phyloP scores from a whole-genome alignment of 306 rosid genomes.

The Glycyrrhiza uralensis region DNA sequence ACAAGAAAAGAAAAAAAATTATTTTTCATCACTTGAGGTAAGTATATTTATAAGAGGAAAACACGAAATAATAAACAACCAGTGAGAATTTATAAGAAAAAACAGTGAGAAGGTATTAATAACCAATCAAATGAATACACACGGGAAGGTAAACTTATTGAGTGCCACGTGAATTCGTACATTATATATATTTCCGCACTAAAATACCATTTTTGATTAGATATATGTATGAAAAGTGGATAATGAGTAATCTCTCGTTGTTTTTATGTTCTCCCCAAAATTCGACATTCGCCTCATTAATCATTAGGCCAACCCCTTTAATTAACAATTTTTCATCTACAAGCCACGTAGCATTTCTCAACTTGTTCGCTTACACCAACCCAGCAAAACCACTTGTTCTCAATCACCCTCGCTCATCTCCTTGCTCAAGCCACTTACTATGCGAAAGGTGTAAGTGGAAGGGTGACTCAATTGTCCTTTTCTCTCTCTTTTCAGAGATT shows the following conservation, averaged over 20 bases:
- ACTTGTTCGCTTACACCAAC: neutral
- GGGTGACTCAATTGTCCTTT: neutral
- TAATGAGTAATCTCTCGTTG: neutral
- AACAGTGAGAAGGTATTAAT: no score
- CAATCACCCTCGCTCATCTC: neutral
- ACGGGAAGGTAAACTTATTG: no score
- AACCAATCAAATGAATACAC: no score
- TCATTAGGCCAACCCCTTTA: neutral
- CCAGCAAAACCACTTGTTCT: neutral
- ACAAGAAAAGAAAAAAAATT: no score
- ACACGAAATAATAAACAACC: no score
- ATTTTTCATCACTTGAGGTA: no score
- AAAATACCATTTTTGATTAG: no score
- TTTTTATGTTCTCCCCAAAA: neutral
- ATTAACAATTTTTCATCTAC: neutral
- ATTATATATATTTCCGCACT: no score
- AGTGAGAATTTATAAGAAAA: no score
- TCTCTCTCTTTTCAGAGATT: neutral
- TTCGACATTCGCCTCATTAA: neutral
- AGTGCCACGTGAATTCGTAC: no score
- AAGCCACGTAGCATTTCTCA: neutral
- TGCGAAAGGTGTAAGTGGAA: neutral
- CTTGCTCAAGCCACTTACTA: neutral
- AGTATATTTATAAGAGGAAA: no score
- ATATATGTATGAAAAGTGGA: no score